Percentiles rank a stretch among this genome's conserved stretches.
phyloP scores from a whole-genome alignment of 2,329 filamentous ascomycete genomes.

The Neospermospora avenae region DNA sequence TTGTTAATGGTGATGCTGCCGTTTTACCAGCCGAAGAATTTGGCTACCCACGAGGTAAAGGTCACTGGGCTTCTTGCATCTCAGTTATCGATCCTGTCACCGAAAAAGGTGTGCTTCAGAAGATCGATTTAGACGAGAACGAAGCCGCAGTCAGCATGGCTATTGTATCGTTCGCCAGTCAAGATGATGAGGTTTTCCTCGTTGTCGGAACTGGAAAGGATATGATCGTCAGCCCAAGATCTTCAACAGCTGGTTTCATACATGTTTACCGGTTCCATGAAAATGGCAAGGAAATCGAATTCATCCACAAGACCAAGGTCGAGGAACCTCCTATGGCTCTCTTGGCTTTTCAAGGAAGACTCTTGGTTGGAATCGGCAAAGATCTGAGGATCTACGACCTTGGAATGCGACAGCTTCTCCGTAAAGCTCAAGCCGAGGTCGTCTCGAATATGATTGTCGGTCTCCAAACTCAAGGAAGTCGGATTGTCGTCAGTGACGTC shows the following conservation, averaged over 20 bases:
- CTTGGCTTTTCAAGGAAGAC: conserved; percentile 84
- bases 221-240: conserved; percentile 73
- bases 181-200: conserved; percentile 87
- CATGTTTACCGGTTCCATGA: conserved; percentile 90
- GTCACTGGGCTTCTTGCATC: conserved; percentile 95
- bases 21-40: conserved; percentile 78
- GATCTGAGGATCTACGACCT: conserved; percentile 87
- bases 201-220: conserved; percentile 93
- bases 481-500: conserved; percentile 89
- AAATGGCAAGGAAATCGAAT: conserved; percentile 82
- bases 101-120: conserved; percentile 71
- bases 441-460: conserved; percentile 81
- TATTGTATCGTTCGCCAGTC: conserved; percentile 80
- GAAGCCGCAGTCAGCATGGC: conserved; percentile 87
- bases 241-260: conserved; percentile 76
- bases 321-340: conserved; percentile 88
- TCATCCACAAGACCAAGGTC: conserved; percentile 94
- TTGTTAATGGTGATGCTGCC: conserved; percentile 68
- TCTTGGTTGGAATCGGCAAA: conserved; percentile 81
- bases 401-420: conserved; percentile 85
- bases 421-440: conserved; percentile 82
- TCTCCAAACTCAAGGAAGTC: conserved; percentile 83
- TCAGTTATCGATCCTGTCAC: conserved; percentile 81
- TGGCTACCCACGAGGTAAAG: conserved; percentile 77
- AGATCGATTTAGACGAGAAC: conserved; percentile 80